Conservation (phyloP, 129 eudicot genomes). For the Oenanthe sinensis region DNA sequence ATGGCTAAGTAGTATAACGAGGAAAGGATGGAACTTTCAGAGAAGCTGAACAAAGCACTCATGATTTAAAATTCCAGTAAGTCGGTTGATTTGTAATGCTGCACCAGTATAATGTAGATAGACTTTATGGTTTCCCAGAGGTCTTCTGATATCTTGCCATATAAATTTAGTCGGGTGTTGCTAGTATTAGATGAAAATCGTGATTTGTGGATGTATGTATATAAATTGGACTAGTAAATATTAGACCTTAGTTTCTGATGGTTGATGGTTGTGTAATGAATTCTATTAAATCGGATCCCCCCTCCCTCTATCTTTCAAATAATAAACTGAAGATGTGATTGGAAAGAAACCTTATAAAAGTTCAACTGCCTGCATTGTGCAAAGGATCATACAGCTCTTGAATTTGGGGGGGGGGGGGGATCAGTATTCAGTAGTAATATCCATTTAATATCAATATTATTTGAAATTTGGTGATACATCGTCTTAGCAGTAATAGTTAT, state of each 20-base stretch:
- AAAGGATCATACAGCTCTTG: no score
- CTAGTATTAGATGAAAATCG: not conserved
- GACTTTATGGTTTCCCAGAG: not conserved
- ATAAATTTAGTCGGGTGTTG: not conserved
- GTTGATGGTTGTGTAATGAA: not conserved
- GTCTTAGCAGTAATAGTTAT: no score
- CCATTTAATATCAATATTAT: no score
- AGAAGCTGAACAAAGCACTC: not conserved
- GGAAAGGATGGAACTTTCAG: conserved; percentile 50
- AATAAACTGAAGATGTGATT: not conserved
- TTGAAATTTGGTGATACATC: no score
- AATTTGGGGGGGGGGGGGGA: no score
- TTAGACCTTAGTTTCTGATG: not conserved
- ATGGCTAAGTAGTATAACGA: conserved; percentile 60
- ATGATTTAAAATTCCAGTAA: not conserved
- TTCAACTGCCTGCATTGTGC: not conserved
- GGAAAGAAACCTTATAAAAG: not conserved
- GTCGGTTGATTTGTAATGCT: not conserved
- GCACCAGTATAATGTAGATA: not conserved
- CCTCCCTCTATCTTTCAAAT: not conserved
- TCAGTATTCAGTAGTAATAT: no score
- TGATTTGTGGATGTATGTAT: not conserved
- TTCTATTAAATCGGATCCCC: not conserved
- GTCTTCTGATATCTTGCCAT: not conserved
- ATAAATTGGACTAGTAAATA: not conserved